Percentiles rank a stretch among this genome's conserved stretches.
phyloP scores from a whole-genome alignment of 495 filamentous ascomycete species.

The Lasiosphaeria hispida region DNA sequence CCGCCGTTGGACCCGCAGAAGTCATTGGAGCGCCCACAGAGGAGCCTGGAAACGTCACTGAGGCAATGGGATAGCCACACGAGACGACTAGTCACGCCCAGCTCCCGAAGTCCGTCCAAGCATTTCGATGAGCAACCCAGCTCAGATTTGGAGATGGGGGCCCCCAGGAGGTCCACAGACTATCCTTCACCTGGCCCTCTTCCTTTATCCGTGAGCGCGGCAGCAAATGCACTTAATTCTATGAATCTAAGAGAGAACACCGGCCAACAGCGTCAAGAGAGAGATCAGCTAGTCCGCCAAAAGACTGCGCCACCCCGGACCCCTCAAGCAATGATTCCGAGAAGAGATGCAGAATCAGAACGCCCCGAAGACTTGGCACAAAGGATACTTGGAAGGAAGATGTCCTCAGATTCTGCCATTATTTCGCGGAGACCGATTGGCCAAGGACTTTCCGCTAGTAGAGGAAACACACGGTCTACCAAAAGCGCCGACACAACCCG shows the following conservation, averaged over 20 bases:
- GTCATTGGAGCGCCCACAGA: conserved; percentile 23
- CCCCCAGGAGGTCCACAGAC: conserved; percentile 25
- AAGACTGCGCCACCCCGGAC: conserved; percentile 19
- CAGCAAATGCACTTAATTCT: conserved; percentile 45
- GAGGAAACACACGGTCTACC: conserved; percentile 3
- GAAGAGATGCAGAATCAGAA: conserved; percentile 3
- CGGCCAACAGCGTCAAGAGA: conserved; percentile 7
- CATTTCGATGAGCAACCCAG: conserved; percentile 21
- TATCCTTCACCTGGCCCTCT: conserved; percentile 25
- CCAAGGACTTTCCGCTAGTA: conserved; percentile 6
- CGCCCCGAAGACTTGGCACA: conserved; percentile 1
- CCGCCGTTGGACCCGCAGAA: conserved; percentile 22
- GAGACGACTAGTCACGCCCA: conserved; percentile 36
- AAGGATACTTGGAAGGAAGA: conserved; percentile 7
- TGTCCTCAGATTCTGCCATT: conserved; percentile 20
- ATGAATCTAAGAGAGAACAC: conserved; percentile 28
- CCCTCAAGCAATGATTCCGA: conserved; percentile 14
- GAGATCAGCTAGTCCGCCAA: conserved; percentile 13
- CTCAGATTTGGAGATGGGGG: conserved; percentile 18
- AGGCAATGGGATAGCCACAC: conserved; percentile 46
- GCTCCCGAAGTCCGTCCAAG: conserved; percentile 24
- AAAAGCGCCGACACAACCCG: conserved; percentile 11
- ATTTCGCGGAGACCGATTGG: conserved; percentile 16
- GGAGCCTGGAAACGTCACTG: conserved; percentile 24
- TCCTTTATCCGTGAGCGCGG: conserved; percentile 45